phyloP scores from a whole-genome alignment of 2,329 filamentous ascomycete genomes.

The Neofusicoccum kwambonambiense region DNA sequence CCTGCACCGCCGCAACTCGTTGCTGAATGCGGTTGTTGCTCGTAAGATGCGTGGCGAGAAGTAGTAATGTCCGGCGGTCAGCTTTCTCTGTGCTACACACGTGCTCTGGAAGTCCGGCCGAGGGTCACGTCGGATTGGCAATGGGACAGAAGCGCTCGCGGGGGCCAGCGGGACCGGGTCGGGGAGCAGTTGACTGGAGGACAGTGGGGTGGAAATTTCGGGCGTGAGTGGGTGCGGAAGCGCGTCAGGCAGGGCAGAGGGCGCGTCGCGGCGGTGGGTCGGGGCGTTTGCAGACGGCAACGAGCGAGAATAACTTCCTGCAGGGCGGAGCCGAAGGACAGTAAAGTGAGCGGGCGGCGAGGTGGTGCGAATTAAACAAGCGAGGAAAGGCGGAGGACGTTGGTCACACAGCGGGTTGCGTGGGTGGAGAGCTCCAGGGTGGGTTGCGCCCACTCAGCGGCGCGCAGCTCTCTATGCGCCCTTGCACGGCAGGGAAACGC shows the following conservation, averaged over 20 bases:
- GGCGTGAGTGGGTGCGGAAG: background rate
- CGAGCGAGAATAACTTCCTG: background rate
- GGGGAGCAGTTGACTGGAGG: background rate
- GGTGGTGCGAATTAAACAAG: conserved; percentile 13
- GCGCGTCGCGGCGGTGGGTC: background rate
- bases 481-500: conserved; percentile 10
- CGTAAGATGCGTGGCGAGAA: background rate
- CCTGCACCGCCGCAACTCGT: background rate
- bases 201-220: background rate
- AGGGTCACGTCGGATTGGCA: background rate
- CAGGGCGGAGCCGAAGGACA: conserved; percentile 11
- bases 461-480: background rate
- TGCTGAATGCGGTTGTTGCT: background rate
- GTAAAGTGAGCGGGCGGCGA: background rate
- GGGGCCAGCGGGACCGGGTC: background rate
- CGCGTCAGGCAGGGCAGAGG: background rate
- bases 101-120: background rate
- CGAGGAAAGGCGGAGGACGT: background rate
- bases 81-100: background rate
- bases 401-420: conserved; percentile 10
- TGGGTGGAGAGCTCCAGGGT: background rate
- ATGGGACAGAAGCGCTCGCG: background rate
- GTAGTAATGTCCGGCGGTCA: background rate
- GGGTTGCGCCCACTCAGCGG: background rate
- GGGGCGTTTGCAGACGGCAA: conserved; percentile 1